Evolutionary conservation across 805 yeast genomes (phyloP).

Genomic region (Monosporozyma solicola): DNA sequence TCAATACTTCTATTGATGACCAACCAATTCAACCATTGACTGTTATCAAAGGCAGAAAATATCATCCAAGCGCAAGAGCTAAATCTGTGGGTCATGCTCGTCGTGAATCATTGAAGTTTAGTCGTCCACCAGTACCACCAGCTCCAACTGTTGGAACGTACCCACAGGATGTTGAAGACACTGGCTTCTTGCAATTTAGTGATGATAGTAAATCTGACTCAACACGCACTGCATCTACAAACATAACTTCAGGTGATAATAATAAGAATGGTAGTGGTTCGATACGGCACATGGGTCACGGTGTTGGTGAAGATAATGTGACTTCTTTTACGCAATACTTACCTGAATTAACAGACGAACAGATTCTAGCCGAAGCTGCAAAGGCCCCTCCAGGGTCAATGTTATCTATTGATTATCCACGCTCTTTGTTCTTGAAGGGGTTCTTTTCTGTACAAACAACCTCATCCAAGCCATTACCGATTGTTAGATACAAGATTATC

Average conservation of each 20-base stretch:
- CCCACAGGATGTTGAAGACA: slow-evolving; percentile 33
- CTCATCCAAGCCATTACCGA: slow-evolving; percentile 83
- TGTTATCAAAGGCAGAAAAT: slow-evolving; percentile 27
- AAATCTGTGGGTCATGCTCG: slow-evolving; percentile 67
- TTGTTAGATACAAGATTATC: slow-evolving; percentile 76
- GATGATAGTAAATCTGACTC: slow-evolving; percentile 50
- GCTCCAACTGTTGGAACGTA: slow-evolving; percentile 19
- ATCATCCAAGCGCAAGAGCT: slow-evolving; percentile 81
- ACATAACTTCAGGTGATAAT: slow-evolving; percentile 6
- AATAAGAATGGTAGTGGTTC: neutral
- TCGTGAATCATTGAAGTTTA: slow-evolving; percentile 44
- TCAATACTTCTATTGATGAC: slow-evolving; percentile 2
- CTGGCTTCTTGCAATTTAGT: slow-evolving; percentile 32
- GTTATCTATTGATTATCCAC: slow-evolving; percentile 93
- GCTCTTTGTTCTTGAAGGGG: slow-evolving; percentile 83
- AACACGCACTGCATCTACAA: slow-evolving; percentile 23
- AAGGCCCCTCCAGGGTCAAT: slow-evolving; percentile 65
- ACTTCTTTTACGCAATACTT: neutral
- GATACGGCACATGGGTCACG: neutral
- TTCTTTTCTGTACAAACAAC: slow-evolving; percentile 93
- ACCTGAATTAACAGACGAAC: slow-evolving; percentile 37
- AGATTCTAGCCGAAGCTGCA: slow-evolving; percentile 40
- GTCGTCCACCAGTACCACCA: slow-evolving; percentile 28
- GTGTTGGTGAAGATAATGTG: neutral
- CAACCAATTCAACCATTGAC: slow-evolving; percentile 19